phyloP scores from a whole-genome alignment of 163 green algal genomes.

The Volvox carteri region DNA sequence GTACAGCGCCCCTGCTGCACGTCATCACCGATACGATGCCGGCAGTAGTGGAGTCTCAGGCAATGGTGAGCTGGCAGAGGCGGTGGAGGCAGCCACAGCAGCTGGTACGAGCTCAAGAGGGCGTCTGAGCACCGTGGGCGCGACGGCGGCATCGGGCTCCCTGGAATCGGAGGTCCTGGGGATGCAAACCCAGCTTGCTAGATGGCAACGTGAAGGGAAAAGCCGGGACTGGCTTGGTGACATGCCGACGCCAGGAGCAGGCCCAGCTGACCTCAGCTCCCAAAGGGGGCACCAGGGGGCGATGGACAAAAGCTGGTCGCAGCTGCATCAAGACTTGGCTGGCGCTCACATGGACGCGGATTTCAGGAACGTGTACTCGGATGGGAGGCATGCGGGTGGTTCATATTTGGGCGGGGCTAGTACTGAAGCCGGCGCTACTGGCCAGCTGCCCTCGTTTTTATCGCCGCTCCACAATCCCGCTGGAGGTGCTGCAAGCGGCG shows the following conservation, averaged over 20 bases:
- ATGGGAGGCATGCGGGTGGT: background rate
- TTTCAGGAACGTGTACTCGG: background rate
- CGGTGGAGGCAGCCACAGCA: background rate
- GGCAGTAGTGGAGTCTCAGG: background rate
- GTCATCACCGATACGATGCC: background rate
- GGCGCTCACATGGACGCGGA: background rate
- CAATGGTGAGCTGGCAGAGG: background rate
- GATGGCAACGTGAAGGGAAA: background rate
- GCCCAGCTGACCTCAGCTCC: background rate
- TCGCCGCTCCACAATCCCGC: background rate
- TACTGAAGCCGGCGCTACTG: too few relatives aligned
- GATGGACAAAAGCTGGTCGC: background rate
- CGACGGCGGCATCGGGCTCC: constrained; percentile 3
- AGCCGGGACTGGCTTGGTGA: constrained; percentile 11
- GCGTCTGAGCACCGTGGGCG: background rate
- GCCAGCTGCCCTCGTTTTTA: background rate
- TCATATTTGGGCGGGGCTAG: background rate
- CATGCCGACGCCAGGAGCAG: constrained; percentile 17
- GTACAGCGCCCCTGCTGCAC: background rate
- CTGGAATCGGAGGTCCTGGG: background rate
- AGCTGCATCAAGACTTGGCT: background rate
- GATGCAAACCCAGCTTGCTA: background rate
- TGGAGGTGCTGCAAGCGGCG: background rate
- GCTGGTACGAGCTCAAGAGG: background rate
- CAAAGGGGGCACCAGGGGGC: too few relatives aligned